A percentile compares a stretch with the other conserved stretches of the same genome.
These are phyloP conservation scores for Malassezia brasiliensis DNA, from an alignment of 1,284 basidiomycete species.

Conservation along the genomic window DNA sequence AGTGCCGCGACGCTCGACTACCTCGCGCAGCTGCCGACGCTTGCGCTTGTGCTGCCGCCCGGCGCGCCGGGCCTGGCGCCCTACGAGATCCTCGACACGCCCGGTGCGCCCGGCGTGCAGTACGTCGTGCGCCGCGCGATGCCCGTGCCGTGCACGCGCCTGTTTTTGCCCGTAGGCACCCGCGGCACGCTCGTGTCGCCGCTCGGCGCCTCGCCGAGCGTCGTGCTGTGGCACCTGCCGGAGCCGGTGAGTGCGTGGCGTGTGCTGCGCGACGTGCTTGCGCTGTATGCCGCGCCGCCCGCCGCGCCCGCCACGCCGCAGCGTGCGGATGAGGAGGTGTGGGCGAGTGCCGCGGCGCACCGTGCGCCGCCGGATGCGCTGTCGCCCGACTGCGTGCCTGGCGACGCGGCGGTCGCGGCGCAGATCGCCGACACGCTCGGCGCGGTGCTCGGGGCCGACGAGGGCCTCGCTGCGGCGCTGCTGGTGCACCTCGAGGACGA, in stretches of 20 bases:
- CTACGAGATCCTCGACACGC: conserved; percentile 61
- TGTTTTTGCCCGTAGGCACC: conserved; percentile 59
- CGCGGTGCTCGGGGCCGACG: conserved; percentile 62
- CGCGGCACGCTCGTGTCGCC: conserved; percentile 59
- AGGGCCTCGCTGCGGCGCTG: conserved; percentile 56
- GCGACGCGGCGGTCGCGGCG: conserved; percentile 53
- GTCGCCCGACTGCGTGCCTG: conserved; percentile 20
- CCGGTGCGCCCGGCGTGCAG: conserved; percentile 53
- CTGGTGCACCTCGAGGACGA: conserved; percentile 58
- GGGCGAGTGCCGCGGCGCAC: conserved; percentile 14
- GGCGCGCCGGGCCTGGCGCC: conserved; percentile 56
- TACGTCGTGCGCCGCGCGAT: conserved; percentile 62
- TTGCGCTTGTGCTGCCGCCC: conserved; percentile 59
- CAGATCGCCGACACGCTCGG: conserved; percentile 69
- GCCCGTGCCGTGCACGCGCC: conserved; percentile 62
- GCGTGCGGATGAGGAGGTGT: background rate
- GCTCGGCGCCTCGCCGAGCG: conserved; percentile 60
- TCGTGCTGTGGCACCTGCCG: conserved; percentile 68
- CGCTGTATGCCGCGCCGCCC: conserved; percentile 53
- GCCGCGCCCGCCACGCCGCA: background rate
- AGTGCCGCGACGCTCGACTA: conserved; percentile 64
- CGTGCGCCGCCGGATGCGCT: conserved; percentile 20
- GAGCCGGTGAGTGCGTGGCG: conserved; percentile 66
- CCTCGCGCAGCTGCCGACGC: conserved; percentile 63
- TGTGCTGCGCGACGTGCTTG: conserved; percentile 64